phyloP scores from a whole-genome alignment of 2,329 filamentous ascomycete genomes.

The Malbranchea cinnamomea region DNA sequence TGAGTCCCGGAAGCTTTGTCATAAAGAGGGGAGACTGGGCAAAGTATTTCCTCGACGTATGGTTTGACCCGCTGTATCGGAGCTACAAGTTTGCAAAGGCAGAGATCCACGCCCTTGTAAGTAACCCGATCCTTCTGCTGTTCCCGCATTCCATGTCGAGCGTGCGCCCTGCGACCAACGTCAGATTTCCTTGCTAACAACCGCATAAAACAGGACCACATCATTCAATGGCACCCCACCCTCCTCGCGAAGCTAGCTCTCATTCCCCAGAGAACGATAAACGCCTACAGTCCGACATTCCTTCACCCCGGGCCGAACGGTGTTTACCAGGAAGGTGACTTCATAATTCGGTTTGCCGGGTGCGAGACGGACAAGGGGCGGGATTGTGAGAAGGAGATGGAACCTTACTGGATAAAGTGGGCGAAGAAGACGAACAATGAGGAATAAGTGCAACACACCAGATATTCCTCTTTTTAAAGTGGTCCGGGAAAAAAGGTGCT shows the following conservation, averaged over 20 bases:
- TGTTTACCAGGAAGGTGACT: conserved; percentile 67
- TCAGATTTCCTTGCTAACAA: not conserved
- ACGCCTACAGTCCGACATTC: conserved; percentile 52
- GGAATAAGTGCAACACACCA: no score
- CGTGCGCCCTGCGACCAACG: not conserved
- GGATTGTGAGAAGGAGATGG: conserved; percentile 59
- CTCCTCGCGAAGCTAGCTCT: conserved; percentile 80
- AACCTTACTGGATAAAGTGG: conserved; percentile 35
- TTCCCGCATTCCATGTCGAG: conserved; percentile 15
- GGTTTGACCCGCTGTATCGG: conserved; percentile 89
- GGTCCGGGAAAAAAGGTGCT: no score
- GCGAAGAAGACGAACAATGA: conserved; percentile 17
- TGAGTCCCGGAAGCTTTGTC: conserved; percentile 64
- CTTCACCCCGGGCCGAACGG: conserved; percentile 33
- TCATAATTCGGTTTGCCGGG: conserved; percentile 62
- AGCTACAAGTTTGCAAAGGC: conserved; percentile 95
- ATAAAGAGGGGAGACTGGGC: conserved; percentile 78
- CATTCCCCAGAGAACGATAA: conserved; percentile 72
- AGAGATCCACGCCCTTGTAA: conserved; percentile 76
- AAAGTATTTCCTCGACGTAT: conserved; percentile 81
- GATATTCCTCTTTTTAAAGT: no score
- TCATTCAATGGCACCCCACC: conserved; percentile 93
- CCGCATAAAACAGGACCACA: conserved; percentile 49
- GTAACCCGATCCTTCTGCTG: conserved; percentile 13
- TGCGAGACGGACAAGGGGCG: conserved; percentile 45